Evolutionary conservation across 805 yeast species (phyloP), one percentile per base, ranked within the genome.

Genomic region (Sugiyamaella chiloensis): DNA sequence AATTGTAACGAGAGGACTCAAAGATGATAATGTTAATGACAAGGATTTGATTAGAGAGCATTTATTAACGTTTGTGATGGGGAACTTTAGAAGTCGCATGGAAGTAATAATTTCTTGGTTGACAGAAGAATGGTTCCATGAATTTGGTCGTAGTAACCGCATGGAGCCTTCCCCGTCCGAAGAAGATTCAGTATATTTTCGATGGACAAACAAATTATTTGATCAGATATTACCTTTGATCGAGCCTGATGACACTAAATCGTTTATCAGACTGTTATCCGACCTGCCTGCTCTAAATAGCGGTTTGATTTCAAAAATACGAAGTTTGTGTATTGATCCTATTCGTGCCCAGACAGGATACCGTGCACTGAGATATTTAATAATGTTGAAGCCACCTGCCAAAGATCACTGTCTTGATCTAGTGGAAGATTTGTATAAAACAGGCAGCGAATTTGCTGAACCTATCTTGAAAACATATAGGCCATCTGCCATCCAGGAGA

Each of bases 361-460:
- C 57, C 83, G 87, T 57, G 80, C 96, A 1, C 68, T 95, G 47
- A 87, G 86, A 50, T 69, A 84, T 59, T 67, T 93, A 52, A 79
- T 90, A 46, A 85, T 88, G 91, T 86, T 87, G 64, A 77, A 96
- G 58, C 96, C 96, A 0, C 97, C 98, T 0, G 87, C 79, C 24
- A 78, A 82, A 51, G 71, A 63, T 30, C 58, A 23, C 50, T 72
- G 71, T 44, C 48, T 69, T 9, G 71, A 70, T 42, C 51, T 69
- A 12, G 52, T 65, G 6, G 60, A 62, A 42, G 60, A 60, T 14
- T 49, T 69, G n/a, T 59, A 60, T 16, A 43, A 56, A 9, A 49
- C 44, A 19, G 19, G 52, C 5, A 43, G 46, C 17, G 27, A 41
- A 17, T 50, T 48, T 23, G 59, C 61, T 9, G 55, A 46, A 21